Evolutionary conservation across 2,329 filamentous ascomycete species (phyloP).

Genomic region (Mycosphaerella sp.): DNA sequence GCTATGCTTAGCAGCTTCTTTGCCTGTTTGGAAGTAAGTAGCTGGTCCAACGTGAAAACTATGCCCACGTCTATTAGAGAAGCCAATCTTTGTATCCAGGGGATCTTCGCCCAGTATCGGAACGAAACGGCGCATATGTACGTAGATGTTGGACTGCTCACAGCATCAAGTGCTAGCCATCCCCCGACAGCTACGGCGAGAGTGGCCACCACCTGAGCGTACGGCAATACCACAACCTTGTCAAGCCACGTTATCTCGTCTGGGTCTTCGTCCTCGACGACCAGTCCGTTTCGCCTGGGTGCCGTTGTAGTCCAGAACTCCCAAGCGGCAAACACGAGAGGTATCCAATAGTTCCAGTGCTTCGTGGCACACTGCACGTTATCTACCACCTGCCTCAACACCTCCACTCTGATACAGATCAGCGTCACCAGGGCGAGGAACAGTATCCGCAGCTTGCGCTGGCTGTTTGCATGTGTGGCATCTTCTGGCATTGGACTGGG

Average conservation of each 20-base stretch:
- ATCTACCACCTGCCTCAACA: slow-evolving; percentile 38
- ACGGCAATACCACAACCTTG: slow-evolving; percentile 28
- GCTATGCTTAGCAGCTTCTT: slow-evolving; percentile 10
- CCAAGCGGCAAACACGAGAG: slow-evolving; percentile 26
- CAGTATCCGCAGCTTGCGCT: slow-evolving; percentile 25
- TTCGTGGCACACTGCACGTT: slow-evolving; percentile 40
- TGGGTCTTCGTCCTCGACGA: slow-evolving; percentile 23
- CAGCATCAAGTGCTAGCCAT: slow-evolving; percentile 33
- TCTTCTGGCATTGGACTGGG: slow-evolving; percentile 21
- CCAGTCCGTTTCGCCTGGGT: slow-evolving; percentile 16
- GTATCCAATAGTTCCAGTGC: slow-evolving; percentile 28
- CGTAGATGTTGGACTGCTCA: slow-evolving; percentile 38
- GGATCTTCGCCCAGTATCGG: slow-evolving; percentile 32
- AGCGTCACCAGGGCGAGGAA: slow-evolving; percentile 28
- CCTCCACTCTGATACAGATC: slow-evolving; percentile 33
- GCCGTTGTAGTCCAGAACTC: slow-evolving; percentile 25
- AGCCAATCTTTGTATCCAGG: slow-evolving; percentile 35
- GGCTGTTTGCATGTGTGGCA: slow-evolving; percentile 23
- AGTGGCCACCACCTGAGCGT: slow-evolving; percentile 37
- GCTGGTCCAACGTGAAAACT: slow-evolving; percentile 30
- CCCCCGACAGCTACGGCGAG: slow-evolving; percentile 37
- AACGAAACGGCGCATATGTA: slow-evolving; percentile 45
- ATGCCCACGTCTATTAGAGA: slow-evolving; percentile 40
- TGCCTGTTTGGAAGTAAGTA: slow-evolving; percentile 21
- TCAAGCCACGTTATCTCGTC: slow-evolving; percentile 31